These are phyloP conservation scores for Geranomyces michiganensis DNA, from an alignment of 192 early-diverging fungal species.

Conservation along the genomic window DNA sequence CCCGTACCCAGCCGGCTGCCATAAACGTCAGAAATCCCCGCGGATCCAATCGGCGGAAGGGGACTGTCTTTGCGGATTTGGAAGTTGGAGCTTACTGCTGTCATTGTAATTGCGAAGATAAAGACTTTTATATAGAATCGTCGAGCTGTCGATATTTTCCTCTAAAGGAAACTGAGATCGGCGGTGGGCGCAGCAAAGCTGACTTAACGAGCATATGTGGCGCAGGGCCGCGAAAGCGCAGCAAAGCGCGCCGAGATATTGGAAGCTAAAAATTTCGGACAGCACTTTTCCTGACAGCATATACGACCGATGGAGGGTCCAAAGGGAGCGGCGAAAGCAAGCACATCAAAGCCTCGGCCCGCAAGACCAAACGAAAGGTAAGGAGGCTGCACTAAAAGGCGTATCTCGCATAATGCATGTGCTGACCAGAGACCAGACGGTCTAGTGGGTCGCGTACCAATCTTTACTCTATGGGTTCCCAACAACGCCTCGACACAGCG, in stretches of 20 bases:
- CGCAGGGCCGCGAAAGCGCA: too few relatives aligned
- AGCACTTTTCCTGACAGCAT: too few relatives aligned
- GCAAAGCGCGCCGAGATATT: too few relatives aligned
- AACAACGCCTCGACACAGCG: constrained; percentile 15
- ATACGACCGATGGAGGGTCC: too few relatives aligned
- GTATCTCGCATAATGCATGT: too few relatives aligned
- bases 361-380: not conserved
- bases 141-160: too few relatives aligned
- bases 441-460: constrained; percentile 10
- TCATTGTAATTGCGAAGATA: too few relatives aligned
- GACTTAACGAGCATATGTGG: too few relatives aligned
- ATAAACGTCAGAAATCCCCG: not conserved
- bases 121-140: too few relatives aligned
- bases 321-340: not conserved
- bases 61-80: constrained; percentile 6
- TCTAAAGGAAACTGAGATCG: too few relatives aligned
- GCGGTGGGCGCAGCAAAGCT: too few relatives aligned
- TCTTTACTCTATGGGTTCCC: not conserved
- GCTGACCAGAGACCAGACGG: not conserved
- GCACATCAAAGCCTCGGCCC: not conserved
- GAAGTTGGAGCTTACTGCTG: not conserved
- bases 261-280: too few relatives aligned
- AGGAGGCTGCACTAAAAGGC: not conserved
- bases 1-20: not conserved
- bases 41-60: constrained; percentile 1